Base-by-base conservation (phyloP, 2,329 filamentous ascomycete genomes). In the Claviceps humidiphila region DNA sequence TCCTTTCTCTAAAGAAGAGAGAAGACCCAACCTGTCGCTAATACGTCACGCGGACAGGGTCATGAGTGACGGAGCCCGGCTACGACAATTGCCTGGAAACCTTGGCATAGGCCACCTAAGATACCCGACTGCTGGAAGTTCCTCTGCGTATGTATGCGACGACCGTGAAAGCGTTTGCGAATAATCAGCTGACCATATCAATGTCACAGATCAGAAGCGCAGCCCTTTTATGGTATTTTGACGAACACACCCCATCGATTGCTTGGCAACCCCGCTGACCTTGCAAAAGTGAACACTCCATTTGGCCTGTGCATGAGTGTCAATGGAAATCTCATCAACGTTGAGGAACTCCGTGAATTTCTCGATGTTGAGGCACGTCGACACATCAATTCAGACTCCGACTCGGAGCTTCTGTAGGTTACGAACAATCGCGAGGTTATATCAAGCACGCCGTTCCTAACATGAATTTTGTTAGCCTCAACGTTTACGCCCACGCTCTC, bases 381-480 rank as follows among this genome's bases (percentile, higher is more conserved):
- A 58, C 89, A 94, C 66, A 86, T 93, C 73, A 95, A 95, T 69
- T 90, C 89, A 30, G 88, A 94, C 62, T 89, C 84, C 53, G 89
- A 95, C 70, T 89, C 84, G 59, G 89, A 95, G 46, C 60, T 64
- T 26, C 49, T 64, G 53, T 55, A 20, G 16, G 53, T 53, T 38
- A 38, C 30, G 30, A 22, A 13, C 11, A 16, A 16, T 22, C 2
- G 44, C 30, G n/a, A 47, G 8, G 16, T 22, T 5, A 16, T 6
- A 30, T 30, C 9, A 9, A 22, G 45, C 45, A 47, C 24, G 13
- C 2, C 16, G 20, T 47, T 42, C 9, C 39, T 49, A 17, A 51
- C 7, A 34, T 67, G 65, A 1, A 3, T 11, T 17, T 14, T 52
- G 8, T 20, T 37, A 55, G 53, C 74, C 75, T 95, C 55, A 95